Percentiles rank a stretch among this genome's conserved stretches.
Evolutionary conservation across 2,329 filamentous ascomycete species (phyloP).

Genomic region (Stagonosporopsis vannaccii): DNA sequence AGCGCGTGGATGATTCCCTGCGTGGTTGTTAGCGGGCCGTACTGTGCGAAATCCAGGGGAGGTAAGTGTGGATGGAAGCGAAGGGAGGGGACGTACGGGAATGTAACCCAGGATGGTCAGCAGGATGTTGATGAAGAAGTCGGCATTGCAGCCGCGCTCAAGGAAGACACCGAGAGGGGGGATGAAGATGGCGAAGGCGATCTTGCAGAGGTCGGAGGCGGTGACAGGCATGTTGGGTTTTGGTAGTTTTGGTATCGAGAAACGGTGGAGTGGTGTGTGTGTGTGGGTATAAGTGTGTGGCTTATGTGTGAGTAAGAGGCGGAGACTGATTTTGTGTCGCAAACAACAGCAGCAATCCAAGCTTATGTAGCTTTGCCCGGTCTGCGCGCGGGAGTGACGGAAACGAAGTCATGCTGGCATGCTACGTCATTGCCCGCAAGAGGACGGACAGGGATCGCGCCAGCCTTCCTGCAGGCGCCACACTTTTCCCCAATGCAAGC

Average conservation of each 20-base stretch:
- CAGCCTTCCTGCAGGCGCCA: slow-evolving; percentile 6
- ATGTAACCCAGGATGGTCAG: slow-evolving; percentile 69
- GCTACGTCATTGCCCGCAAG: slow-evolving; percentile 4
- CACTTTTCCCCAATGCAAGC: slow-evolving; percentile 6
- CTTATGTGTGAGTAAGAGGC: slow-evolving; percentile 4
- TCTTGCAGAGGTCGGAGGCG: slow-evolving; percentile 78
- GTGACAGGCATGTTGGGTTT: slow-evolving; percentile 61
- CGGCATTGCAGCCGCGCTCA: slow-evolving; percentile 85
- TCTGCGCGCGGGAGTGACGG: slow-evolving; percentile 28
- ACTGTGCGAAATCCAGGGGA: neutral
- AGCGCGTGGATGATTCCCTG: slow-evolving; percentile 85
- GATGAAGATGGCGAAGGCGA: slow-evolving; percentile 87
- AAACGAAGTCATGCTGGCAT: slow-evolving; percentile 10
- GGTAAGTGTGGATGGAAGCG: neutral
- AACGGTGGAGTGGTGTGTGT: neutral
- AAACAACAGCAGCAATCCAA: slow-evolving; percentile 5
- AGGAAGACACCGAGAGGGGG: slow-evolving; percentile 93
- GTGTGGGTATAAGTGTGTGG: neutral
- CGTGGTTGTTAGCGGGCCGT: slow-evolving; percentile 23
- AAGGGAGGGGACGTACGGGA: slow-evolving; percentile 56
- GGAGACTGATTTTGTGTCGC: slow-evolving; percentile 13
- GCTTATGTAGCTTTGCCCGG: no score
- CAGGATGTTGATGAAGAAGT: slow-evolving; percentile 91
- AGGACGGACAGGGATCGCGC: neutral
- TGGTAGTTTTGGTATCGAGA: slow-evolving; percentile 19